phyloP scores from a whole-genome alignment of 2,329 filamentous ascomycete species.

The Alternaria gaisen region DNA sequence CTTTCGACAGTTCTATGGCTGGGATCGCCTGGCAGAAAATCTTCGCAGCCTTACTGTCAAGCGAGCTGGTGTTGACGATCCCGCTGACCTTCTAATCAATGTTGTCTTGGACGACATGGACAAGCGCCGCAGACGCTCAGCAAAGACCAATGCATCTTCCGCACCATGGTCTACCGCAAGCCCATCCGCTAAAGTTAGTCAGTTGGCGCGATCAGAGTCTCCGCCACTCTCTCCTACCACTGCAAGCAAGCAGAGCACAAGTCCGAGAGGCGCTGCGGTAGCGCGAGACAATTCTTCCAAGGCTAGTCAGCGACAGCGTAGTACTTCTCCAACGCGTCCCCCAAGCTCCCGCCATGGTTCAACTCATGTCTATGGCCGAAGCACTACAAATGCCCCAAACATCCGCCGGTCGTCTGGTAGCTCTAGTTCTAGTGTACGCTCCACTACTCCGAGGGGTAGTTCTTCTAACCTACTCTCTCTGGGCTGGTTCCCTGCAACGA shows the following conservation, averaged over 20 bases:
- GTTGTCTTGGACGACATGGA: slow-evolving; percentile 98
- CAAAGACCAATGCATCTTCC: slow-evolving; percentile 83
- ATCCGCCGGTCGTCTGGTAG: slow-evolving; percentile 90
- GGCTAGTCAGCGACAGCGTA: slow-evolving; percentile 65
- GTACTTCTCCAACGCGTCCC: slow-evolving; percentile 82
- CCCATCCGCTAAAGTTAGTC: slow-evolving; percentile 70
- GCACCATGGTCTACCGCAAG: slow-evolving; percentile 71
- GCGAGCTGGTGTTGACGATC: slow-evolving; percentile 86
- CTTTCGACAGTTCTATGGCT: slow-evolving; percentile 96
- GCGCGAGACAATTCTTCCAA: slow-evolving; percentile 67
- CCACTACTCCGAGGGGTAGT: slow-evolving; percentile 68
- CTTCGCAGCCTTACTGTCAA: slow-evolving; percentile 88
- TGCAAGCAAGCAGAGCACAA: slow-evolving; percentile 57
- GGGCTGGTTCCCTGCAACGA: slow-evolving; percentile 79
- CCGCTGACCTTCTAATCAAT: slow-evolving; percentile 86
- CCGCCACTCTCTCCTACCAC: slow-evolving; percentile 56
- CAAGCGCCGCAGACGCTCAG: slow-evolving; percentile 84
- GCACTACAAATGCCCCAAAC: slow-evolving; percentile 63
- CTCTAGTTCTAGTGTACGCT: slow-evolving; percentile 78
- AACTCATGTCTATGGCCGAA: slow-evolving; percentile 69
- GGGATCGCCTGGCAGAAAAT: slow-evolving; percentile 93
- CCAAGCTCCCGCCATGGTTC: slow-evolving; percentile 77
- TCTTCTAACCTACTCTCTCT: slow-evolving; percentile 78
- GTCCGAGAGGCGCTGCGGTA: slow-evolving; percentile 58
- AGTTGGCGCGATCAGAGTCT: slow-evolving; percentile 73